Base-by-base conservation (phyloP, 202 grass and related monocot genomes). In the Setaria viridis region DNA sequence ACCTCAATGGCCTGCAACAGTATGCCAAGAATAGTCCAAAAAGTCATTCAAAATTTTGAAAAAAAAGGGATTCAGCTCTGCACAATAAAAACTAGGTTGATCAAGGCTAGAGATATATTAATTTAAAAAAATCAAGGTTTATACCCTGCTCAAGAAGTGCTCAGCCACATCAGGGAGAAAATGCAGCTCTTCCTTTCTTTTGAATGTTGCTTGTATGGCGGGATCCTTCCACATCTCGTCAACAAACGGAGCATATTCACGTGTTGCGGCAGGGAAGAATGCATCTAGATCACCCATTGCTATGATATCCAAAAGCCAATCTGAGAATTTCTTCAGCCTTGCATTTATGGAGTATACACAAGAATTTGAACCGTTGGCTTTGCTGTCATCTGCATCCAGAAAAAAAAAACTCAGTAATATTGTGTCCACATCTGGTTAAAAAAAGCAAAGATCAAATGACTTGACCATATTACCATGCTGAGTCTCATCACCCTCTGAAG, bases 261-360 rank as follows among this genome's bases (percentile, higher is more conserved):
- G 91, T 34, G 97, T 99, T 81, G 97, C 97, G 11, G 97, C 97
- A 80, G 97, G 97, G 87, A 99, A 99, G 70, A 99, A 96, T 25
- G 97, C 93, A 86, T 99, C 97, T 60, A 99, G 72, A 77, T 99
- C 87, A 5, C 97, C 97, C 90, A 93, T 99, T 82, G 97, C 97
- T 49, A 99, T 94, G 76, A 96, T 99, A 80, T 99, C 97, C 83
- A 99, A 86, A 91, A 99, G 89, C 97, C 97, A 99, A 63, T 99
- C 93, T 32, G 97, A 99, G 84, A 99, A 99, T 86, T 99, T 94
- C 86, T 99, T 99, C 62, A 99, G 82, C 78, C 88, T 95, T 39
- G 90, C 79, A 90, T 96, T 94, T 77, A 99, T 96, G 4, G 97
- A 99, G 88, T 99, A 99, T 76, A 96, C 55, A 73, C 88, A 94